Evolutionary conservation across 2,329 filamentous ascomycete genomes (phyloP).

Genomic region (Thermothelomyces thermophilus): DNA sequence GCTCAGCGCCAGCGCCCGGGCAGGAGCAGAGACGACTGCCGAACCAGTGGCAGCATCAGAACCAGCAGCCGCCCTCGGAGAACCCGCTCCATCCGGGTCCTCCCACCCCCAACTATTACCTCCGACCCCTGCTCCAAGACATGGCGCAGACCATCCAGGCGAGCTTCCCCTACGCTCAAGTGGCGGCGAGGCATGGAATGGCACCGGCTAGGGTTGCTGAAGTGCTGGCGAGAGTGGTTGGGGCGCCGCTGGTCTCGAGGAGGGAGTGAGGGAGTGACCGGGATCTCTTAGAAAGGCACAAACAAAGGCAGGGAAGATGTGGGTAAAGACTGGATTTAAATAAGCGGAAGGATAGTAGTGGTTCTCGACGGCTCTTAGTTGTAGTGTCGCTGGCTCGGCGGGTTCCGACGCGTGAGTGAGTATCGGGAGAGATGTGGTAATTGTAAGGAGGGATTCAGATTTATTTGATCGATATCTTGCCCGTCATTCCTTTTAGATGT

Average conservation of each 20-base stretch:
- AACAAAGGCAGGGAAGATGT: too few relatives aligned
- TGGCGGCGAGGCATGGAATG: conserved; percentile 40
- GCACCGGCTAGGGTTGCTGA: conserved; percentile 40
- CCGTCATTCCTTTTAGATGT: too few relatives aligned
- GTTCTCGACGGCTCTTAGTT: too few relatives aligned
- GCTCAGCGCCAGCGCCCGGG: not conserved
- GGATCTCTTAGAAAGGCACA: too few relatives aligned
- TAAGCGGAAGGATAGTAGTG: too few relatives aligned
- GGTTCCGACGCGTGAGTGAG: too few relatives aligned
- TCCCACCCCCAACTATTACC: conserved; percentile 29
- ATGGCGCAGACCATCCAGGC: conserved; percentile 43
- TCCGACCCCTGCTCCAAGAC: conserved; percentile 25
- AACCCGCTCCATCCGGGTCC: conserved; percentile 11
- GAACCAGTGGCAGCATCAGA: not conserved
- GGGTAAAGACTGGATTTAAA: too few relatives aligned
- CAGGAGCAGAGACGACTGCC: not conserved
- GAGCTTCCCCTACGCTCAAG: conserved; percentile 39
- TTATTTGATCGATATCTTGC: too few relatives aligned
- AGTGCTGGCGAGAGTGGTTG: conserved; percentile 29
- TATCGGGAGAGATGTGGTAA: too few relatives aligned
- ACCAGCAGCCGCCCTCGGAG: conserved; percentile 8
- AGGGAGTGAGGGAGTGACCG: too few relatives aligned
- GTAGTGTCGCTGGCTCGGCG: too few relatives aligned
- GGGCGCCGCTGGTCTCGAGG: not conserved
- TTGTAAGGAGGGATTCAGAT: too few relatives aligned